Conservation (phyloP, 2,329 filamentous ascomycete species). For the Xylaria sp. region DNA sequence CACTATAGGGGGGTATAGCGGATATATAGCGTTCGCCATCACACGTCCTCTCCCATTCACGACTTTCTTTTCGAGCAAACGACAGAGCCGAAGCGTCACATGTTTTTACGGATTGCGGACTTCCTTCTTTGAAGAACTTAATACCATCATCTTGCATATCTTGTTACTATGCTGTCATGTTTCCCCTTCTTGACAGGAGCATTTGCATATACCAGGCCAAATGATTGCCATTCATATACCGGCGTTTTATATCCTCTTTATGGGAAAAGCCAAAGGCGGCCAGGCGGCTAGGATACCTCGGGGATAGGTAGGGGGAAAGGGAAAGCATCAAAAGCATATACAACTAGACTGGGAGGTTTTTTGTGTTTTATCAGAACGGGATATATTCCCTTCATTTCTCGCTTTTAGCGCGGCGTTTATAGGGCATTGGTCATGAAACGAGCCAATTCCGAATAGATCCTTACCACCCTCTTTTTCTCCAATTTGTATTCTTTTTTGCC, state of each 20-base stretch:
- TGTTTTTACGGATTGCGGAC: not conserved
- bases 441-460: conserved; percentile 20
- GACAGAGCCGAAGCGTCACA: not conserved
- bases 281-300: conserved; percentile 13
- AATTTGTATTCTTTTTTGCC: not conserved
- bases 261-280: conserved; percentile 14
- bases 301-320: conserved; percentile 1
- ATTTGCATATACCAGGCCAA: conserved; percentile 29
- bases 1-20: conserved; percentile 45
- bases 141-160: conserved; percentile 14
- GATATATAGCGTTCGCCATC: not conserved
- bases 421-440: conserved; percentile 22
- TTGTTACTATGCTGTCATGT: not conserved
- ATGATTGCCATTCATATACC: conserved; percentile 22
- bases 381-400: not conserved
- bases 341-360: conserved; percentile 24
- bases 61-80: not conserved
- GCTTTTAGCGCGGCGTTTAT: conserved; percentile 30
- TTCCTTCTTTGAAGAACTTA: not conserved
- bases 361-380: not conserved
- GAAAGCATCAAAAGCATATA: conserved; percentile 33
- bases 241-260: conserved; percentile 30
- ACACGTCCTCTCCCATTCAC: not conserved
- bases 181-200: conserved; percentile 1
- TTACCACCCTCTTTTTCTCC: not conserved